A percentile compares a stretch with the other conserved stretches of the same genome.
These are phyloP conservation scores for Hydrangea macrophylla DNA, from an alignment of 148 eudicot genomes.

Conservation along the genomic window DNA sequence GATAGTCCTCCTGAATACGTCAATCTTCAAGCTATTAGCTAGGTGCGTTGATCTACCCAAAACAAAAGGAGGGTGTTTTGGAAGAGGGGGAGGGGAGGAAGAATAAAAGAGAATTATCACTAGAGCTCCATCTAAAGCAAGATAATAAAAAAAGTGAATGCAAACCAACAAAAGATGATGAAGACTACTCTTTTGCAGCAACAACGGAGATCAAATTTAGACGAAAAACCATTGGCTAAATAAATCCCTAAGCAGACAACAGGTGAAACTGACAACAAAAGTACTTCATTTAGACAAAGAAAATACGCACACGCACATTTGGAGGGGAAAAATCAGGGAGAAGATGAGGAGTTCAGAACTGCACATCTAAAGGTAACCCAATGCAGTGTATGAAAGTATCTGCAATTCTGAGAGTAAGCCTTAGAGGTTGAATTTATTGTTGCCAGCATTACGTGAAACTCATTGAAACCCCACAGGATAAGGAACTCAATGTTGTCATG, in stretches of 20 bases:
- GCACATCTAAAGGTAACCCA: background rate
- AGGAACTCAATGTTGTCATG: background rate
- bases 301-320: too few species aligned
- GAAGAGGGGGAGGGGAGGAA: too few species aligned
- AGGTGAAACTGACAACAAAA: background rate
- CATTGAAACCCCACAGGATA: background rate
- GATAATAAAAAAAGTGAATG: too few species aligned
- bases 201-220: background rate
- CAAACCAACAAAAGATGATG: background rate
- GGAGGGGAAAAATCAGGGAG: too few species aligned
- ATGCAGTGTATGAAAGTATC: background rate
- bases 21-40: too few species aligned
- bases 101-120: too few species aligned
- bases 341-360: background rate
- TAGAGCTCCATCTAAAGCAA: too few species aligned
- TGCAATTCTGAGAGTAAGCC: background rate
- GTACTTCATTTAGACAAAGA: background rate
- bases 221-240: background rate
- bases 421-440: background rate
- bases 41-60: too few species aligned
- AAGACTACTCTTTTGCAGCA: background rate
- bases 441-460: background rate
- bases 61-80: too few species aligned
- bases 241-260: background rate
- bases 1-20: too few species aligned